A percentile compares a stretch with the other conserved stretches of the same genome.
Conservation (phyloP, 345 rosid species). For the Turnera subulata region DNA sequence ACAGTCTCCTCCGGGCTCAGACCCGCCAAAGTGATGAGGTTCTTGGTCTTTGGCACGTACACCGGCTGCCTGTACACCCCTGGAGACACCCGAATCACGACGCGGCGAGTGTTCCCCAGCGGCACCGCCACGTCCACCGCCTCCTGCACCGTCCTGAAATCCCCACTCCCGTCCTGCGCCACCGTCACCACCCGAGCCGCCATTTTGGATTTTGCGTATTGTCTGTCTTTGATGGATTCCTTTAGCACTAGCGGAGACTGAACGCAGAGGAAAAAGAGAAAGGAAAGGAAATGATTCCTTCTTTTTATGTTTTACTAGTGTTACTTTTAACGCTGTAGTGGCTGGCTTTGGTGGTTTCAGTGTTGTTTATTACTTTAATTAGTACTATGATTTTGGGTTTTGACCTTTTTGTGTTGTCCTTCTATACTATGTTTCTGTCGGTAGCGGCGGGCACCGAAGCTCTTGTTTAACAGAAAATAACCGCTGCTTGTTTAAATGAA, state of each 20-base stretch:
- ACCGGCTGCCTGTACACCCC: slow-evolving; percentile 80
- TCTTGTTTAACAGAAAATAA: too few relatives aligned
- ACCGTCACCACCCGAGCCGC: slow-evolving; percentile 64
- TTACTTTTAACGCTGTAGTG: too few relatives aligned
- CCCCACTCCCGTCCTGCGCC: slow-evolving; percentile 68
- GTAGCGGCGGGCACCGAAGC: too few relatives aligned
- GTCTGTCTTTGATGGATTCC: neutral
- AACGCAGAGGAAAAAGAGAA: neutral
- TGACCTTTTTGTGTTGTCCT: too few relatives aligned
- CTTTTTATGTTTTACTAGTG: too few relatives aligned
- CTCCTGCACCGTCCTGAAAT: slow-evolving; percentile 71
- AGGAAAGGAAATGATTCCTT: neutral
- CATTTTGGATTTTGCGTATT: too few relatives aligned
- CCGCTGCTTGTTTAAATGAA: too few relatives aligned
- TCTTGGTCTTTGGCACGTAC: slow-evolving; percentile 89
- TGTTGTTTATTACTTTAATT: too few relatives aligned
- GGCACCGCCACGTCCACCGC: slow-evolving; percentile 82
- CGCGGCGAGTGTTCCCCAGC: slow-evolving; percentile 60
- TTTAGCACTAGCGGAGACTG: neutral
- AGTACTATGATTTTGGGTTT: too few relatives aligned
- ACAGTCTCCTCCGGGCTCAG: slow-evolving; percentile 63
- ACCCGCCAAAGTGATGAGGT: slow-evolving; percentile 81
- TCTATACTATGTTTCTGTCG: too few relatives aligned
- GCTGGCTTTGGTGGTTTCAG: too few relatives aligned
- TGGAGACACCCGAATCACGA: slow-evolving; percentile 68